phyloP scores from a whole-genome alignment of 495 filamentous ascomycete genomes.

The Lichina pygmaea region DNA sequence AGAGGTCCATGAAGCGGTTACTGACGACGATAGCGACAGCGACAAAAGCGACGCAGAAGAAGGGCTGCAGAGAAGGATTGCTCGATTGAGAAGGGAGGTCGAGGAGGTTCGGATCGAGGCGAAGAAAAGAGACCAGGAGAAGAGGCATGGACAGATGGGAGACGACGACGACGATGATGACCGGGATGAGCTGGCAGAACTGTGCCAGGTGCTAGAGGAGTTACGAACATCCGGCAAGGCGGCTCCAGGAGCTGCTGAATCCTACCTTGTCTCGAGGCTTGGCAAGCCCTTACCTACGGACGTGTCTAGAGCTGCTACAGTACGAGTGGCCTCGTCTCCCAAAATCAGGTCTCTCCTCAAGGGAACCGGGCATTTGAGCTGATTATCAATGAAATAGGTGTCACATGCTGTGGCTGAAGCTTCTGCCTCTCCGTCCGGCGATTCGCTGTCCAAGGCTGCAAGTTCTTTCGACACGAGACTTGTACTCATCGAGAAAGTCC shows the following conservation, averaged over 20 bases:
- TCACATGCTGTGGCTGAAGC: no score
- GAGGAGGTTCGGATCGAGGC: conserved; percentile 13
- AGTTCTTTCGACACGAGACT: conserved; percentile 60
- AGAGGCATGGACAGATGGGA: conserved; percentile 6
- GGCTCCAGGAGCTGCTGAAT: background rate
- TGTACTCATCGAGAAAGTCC: conserved; percentile 44
- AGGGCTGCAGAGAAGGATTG: conserved; percentile 46
- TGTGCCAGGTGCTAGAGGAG: conserved; percentile 4
- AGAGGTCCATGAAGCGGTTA: conserved; percentile 28
- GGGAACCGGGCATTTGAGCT: no score
- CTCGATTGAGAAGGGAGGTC: conserved; percentile 17
- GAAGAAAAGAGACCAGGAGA: conserved; percentile 5
- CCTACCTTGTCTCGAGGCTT: background rate
- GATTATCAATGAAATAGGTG: no score
- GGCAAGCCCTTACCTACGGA: background rate
- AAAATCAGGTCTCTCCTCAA: no score
- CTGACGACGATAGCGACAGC: conserved; percentile 19
- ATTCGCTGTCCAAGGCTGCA: conserved; percentile 45
- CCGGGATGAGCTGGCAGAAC: conserved; percentile 5
- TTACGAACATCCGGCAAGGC: background rate
- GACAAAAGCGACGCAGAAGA: conserved; percentile 24
- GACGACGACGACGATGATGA: background rate
- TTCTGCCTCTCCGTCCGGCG: background rate
- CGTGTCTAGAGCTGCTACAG: background rate
- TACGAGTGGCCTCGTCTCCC: no score